Conservation (phyloP, 371 early-diverging fungal genomes). For the Blakeslea trispora region DNA sequence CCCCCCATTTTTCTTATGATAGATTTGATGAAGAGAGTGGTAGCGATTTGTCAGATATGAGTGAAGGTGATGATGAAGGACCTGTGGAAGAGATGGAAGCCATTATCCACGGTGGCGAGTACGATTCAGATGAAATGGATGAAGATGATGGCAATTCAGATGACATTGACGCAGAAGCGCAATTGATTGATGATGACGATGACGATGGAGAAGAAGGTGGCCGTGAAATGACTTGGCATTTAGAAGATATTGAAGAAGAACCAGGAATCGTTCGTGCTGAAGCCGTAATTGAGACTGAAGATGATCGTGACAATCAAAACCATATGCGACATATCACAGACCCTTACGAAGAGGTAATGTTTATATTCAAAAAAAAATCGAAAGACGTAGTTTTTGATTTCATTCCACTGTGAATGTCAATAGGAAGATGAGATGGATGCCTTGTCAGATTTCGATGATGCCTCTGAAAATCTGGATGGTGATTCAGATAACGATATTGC, state of each 20-base stretch:
- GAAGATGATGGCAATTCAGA: conserved; percentile 48
- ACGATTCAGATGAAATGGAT: conserved; percentile 54
- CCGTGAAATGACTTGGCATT: conserved; percentile 53
- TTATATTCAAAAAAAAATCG: not conserved
- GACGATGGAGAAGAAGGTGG: conserved; percentile 53
- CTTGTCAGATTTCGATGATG: conserved; percentile 54
- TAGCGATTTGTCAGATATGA: conserved; percentile 71
- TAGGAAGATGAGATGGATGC: conserved; percentile 49
- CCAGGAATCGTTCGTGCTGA: conserved; percentile 50
- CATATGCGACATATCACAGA: conserved; percentile 31
- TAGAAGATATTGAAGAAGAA: conserved; percentile 59
- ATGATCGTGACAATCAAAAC: conserved; percentile 40
- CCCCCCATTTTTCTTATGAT: too few species aligned
- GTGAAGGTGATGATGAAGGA: conserved; percentile 64
- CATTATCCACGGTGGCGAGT: conserved; percentile 63
- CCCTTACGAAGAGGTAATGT: conserved; percentile 39
- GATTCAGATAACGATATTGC: conserved; percentile 47
- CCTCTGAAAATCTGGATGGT: conserved; percentile 51
- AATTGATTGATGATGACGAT: conserved; percentile 50
- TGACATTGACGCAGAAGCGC: conserved; percentile 43
- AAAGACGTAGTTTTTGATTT: not conserved
- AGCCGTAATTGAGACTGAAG: conserved; percentile 46
- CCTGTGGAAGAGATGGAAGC: conserved; percentile 64
- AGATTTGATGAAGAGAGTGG: conserved; percentile 68
- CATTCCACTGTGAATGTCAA: not conserved